Percentiles rank a stretch among this genome's conserved stretches.
These are phyloP conservation scores for Botrytis byssoidea DNA, from an alignment of 2,329 filamentous ascomycete genomes.

Conservation along the genomic window DNA sequence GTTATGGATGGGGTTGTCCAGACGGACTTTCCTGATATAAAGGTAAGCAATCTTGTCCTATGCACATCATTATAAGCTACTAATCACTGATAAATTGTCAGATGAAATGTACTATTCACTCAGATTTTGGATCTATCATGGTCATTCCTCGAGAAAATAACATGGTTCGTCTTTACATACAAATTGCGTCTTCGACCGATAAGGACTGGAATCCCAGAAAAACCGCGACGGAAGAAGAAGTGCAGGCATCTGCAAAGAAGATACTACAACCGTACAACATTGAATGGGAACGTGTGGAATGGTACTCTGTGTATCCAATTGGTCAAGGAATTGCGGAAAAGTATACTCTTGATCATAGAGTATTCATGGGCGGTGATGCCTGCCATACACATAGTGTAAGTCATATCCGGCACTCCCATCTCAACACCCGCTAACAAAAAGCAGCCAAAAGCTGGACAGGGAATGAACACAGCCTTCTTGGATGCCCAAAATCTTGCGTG, in stretches of 20 bases:
- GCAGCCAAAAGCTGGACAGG: constrained; percentile 72
- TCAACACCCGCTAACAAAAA: background rate
- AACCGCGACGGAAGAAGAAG: constrained; percentile 61
- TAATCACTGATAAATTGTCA: constrained; percentile 35
- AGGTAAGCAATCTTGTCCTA: constrained; percentile 53
- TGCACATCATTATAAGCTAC: constrained; percentile 49
- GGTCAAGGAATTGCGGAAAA: constrained; percentile 70
- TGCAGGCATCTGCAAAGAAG: constrained; percentile 63
- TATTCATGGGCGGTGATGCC: constrained; percentile 76
- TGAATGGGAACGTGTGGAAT: constrained; percentile 65
- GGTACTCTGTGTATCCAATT: constrained; percentile 76
- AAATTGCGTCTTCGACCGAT: constrained; percentile 61
- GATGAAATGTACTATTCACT: constrained; percentile 77
- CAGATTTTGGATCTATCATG: constrained; percentile 72
- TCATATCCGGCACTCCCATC: constrained; percentile 16
- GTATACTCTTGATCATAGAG: constrained; percentile 65
- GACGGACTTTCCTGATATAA: constrained; percentile 76
- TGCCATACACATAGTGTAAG: constrained; percentile 74
- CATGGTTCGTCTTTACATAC: constrained; percentile 69
- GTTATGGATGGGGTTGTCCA: constrained; percentile 72
- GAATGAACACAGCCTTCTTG: constrained; percentile 77
- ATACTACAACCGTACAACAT: constrained; percentile 67
- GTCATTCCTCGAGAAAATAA: constrained; percentile 72
- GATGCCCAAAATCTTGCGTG: constrained; percentile 89
- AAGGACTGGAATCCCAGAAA: constrained; percentile 60